A percentile compares a stretch with the other conserved stretches of the same genome.
Conservation (phyloP, 1,284 basidiomycete genomes). For the Coniferiporia sulphurascens region DNA sequence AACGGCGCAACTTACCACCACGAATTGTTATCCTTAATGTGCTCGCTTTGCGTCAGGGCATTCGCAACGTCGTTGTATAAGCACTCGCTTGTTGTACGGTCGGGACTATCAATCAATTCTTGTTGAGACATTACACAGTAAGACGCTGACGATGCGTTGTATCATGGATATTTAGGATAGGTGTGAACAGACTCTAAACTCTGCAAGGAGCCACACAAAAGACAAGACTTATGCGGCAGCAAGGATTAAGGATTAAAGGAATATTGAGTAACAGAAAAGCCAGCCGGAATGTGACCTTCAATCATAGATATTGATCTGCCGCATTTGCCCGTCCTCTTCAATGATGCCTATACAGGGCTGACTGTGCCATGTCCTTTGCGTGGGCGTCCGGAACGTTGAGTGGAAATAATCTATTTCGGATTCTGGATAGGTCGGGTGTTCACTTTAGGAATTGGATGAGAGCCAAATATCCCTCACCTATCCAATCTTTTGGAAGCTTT, state of each 20-base stretch:
- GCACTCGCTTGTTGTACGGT: background rate
- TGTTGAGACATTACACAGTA: background rate
- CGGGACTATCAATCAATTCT: background rate
- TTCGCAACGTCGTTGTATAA: background rate
- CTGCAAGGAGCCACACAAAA: background rate
- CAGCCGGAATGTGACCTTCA: background rate
- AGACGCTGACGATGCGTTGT: background rate
- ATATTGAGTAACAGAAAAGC: background rate
- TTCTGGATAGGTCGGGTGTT: background rate
- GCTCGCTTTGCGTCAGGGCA: background rate
- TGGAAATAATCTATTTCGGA: constrained; percentile 10
- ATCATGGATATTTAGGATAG: background rate
- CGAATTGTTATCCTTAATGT: background rate
- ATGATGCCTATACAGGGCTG: background rate
- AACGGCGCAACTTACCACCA: background rate
- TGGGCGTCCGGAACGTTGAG: background rate
- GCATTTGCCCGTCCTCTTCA: background rate
- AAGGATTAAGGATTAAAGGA: background rate
- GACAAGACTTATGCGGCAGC: background rate
- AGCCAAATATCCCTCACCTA: constrained; percentile 10
- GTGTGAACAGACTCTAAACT: background rate
- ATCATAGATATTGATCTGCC: background rate
- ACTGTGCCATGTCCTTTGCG: background rate
- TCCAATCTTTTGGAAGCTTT: constrained; percentile 13
- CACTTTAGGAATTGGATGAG: background rate